These are phyloP conservation scores for Boletus edulis DNA, from an alignment of 768 basidiomycete species.

Conservation along the genomic window DNA sequence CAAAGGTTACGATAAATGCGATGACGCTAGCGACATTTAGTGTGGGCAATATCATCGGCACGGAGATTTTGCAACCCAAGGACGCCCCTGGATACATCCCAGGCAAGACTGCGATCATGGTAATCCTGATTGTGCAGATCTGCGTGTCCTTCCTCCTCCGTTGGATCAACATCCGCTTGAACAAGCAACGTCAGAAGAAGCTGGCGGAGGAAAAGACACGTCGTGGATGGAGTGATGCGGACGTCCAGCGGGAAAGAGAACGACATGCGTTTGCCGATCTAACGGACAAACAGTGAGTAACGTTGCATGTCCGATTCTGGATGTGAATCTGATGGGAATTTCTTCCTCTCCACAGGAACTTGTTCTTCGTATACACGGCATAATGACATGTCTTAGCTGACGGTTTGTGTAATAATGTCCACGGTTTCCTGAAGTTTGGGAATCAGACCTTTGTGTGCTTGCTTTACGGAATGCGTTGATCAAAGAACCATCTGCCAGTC, in stretches of 20 bases:
- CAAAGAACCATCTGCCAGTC: neutral
- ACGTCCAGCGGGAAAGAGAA: slow-evolving; percentile 57
- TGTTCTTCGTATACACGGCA: slow-evolving; percentile 57
- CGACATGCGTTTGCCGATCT: slow-evolving; percentile 61
- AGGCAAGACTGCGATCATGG: slow-evolving; percentile 64
- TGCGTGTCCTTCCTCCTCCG: slow-evolving; percentile 47
- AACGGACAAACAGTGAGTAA: slow-evolving; percentile 59
- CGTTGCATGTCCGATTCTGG: neutral
- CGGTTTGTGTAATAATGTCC: neutral
- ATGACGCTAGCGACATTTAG: slow-evolving; percentile 56
- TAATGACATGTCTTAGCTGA: slow-evolving; percentile 21
- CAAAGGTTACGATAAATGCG: slow-evolving; percentile 55
- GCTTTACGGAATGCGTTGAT: slow-evolving; percentile 1
- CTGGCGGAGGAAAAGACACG: slow-evolving; percentile 45
- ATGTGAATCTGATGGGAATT: slow-evolving; percentile 1
- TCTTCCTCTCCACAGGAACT: slow-evolving; percentile 41
- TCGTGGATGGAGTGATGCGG: slow-evolving; percentile 56
- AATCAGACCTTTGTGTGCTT: slow-evolving; percentile 1
- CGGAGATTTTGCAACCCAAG: slow-evolving; percentile 60
- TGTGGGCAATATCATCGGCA: slow-evolving; percentile 60
- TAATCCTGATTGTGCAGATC: slow-evolving; percentile 53
- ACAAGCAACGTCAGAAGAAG: slow-evolving; percentile 41
- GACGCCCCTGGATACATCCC: slow-evolving; percentile 64
- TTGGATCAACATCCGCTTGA: slow-evolving; percentile 54
- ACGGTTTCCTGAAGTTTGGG: neutral